Base-by-base conservation (phyloP, 1,284 basidiomycete species). In the Takashimella koratensis region DNA sequence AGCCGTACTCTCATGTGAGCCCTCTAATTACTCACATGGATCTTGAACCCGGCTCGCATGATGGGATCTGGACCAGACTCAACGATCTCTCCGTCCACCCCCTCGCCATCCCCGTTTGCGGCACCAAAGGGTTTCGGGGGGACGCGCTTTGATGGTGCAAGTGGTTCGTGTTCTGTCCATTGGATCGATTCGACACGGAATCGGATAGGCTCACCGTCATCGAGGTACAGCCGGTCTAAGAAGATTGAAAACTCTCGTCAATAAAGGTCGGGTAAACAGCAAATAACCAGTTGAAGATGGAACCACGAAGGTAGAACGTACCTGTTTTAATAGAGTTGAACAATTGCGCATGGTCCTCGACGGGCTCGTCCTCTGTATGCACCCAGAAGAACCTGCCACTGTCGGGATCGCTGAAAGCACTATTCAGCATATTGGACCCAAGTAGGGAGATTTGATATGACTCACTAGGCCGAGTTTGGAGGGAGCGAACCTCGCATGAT, bases 151-250 rank as follows among this genome's bases (percentile, higher is more conserved):
- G 54, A 53, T 0, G 67, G 67, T 1, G 91, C 90, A 2, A 90
- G 89, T 0, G 93, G 93, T 65, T 94, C 89, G 60, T 90, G 85
- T 65, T 97, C 93, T 69, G 86, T 87, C 73, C 95, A 97, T 62
- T 89, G 86, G 65, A 95, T 88, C 2, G 82, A 80, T 70, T 95
- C 90, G 11, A 97, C 85, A 3, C 90, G 85, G 41, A 95, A 84
- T 19, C 94, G 86, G n/a, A 97, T 79, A 30, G 86, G 80, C 65
- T 96, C 92, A 24, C 84, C 84, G 49, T 83, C 78, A 67, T 92
- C 89, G 56, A 96, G 85, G 72, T 92, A 95, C 81, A 94, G 87
- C 23, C 91, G 81, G 42, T 87, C 85, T 36, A 19, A 40, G 43
- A 8, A 20, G n/a, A n/a, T n/a, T n/a, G n/a, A n/a, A n/a, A n/a